Evolutionary conservation across 495 filamentous ascomycete genomes (phyloP).

Genomic region (Trichocladium antarcticum): DNA sequence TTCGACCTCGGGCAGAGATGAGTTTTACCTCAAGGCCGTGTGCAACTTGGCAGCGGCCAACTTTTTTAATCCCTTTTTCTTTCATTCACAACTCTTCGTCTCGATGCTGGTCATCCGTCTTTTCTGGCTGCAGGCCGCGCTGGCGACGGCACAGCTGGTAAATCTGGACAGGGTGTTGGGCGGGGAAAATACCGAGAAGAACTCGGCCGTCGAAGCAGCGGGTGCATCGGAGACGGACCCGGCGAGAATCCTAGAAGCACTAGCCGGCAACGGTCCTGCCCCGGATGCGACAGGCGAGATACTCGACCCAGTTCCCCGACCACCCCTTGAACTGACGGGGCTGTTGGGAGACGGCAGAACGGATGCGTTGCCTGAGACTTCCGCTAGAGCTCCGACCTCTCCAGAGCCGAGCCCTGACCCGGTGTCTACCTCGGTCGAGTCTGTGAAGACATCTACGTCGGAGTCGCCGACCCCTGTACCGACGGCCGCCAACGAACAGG

Average conservation of each 20-base stretch:
- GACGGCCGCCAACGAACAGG: not conserved
- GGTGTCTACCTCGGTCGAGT: not conserved
- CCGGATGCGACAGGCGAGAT: not conserved
- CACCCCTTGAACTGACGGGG: not conserved
- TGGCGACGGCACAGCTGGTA: constrained; percentile 18
- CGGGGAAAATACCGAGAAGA: not conserved
- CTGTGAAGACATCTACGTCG: constrained; percentile 6
- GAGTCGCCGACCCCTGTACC: not conserved
- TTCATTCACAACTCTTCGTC: not conserved
- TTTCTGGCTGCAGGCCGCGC: constrained; percentile 21
- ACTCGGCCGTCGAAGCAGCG: not conserved
- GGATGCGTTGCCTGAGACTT: not conserved
- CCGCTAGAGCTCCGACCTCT: not conserved
- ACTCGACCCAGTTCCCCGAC: not conserved
- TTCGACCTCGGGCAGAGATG: not conserved
- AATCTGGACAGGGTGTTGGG: constrained; percentile 8
- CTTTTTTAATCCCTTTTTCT: constrained; percentile 6
- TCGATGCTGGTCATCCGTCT: constrained; percentile 26
- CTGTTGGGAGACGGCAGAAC: not conserved
- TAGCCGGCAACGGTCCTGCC: not conserved
- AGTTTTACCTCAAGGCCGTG: not conserved
- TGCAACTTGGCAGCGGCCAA: constrained; percentile 4
- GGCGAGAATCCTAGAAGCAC: not conserved
- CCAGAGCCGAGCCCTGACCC: constrained; percentile 1
- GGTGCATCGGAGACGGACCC: not conserved